Percentiles rank a stretch among this genome's conserved stretches.
Evolutionary conservation across 1,284 basidiomycete species (phyloP).

Genomic region (Boletus mariae): DNA sequence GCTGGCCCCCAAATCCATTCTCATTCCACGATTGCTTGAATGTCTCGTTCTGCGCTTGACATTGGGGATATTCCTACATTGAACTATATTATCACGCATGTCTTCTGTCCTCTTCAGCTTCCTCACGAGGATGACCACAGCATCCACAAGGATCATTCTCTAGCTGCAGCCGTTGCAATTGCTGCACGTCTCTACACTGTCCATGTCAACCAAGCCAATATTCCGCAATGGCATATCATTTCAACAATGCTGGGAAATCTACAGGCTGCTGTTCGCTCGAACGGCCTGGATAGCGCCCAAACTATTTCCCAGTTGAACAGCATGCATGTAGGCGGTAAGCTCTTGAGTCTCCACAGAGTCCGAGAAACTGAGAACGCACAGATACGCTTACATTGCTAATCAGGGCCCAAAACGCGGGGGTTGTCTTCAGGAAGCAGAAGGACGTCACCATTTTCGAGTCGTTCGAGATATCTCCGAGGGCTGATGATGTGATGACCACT

Average conservation of each 20-base stretch:
- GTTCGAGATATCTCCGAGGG: background rate
- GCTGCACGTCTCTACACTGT: background rate
- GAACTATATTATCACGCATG: background rate
- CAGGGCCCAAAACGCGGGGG: background rate
- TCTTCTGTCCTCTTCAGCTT: background rate
- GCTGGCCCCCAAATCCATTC: background rate
- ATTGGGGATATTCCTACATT: background rate
- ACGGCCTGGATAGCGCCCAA: background rate
- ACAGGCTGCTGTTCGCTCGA: background rate
- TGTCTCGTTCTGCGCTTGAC: background rate
- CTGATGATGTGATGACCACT: conserved; percentile 14
- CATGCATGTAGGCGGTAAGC: background rate
- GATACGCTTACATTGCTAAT: background rate
- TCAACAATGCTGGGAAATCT: background rate
- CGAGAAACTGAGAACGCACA: background rate
- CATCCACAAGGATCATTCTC: background rate
- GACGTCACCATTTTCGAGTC: background rate
- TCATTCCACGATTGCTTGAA: background rate
- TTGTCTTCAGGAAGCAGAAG: background rate
- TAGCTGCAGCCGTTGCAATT: background rate
- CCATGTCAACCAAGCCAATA: background rate
- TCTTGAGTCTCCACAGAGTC: background rate
- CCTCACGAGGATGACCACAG: background rate
- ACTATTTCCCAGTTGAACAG: background rate
- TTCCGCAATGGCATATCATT: background rate